Conservation (phyloP, 1,284 basidiomycete species). For the Leccinum huronense region DNA sequence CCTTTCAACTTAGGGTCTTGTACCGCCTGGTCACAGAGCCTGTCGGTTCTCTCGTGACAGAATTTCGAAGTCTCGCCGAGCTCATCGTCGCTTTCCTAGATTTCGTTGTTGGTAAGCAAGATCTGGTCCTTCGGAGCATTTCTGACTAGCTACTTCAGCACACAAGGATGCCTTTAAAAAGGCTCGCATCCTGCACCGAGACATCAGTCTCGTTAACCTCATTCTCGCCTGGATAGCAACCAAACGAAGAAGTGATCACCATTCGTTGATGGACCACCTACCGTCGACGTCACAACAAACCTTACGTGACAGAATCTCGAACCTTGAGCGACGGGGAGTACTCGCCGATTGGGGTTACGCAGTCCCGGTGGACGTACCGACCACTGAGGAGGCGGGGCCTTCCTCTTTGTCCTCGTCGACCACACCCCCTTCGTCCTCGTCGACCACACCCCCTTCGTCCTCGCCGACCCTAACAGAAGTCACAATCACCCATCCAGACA, state of each 20-base stretch:
- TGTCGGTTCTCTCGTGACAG: background rate
- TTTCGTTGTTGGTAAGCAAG: background rate
- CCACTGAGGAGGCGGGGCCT: background rate
- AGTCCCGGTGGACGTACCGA: background rate
- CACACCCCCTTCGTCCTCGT: background rate
- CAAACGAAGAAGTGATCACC: background rate
- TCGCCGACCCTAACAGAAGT: too few species aligned
- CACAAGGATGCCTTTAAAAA: background rate
- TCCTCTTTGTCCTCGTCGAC: too few species aligned
- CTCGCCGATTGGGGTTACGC: background rate
- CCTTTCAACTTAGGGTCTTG: background rate
- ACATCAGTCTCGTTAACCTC: conserved; percentile 1
- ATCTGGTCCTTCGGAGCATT: background rate
- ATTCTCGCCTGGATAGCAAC: background rate
- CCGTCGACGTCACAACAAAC: background rate
- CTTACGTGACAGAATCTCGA: background rate
- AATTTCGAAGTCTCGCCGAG: background rate
- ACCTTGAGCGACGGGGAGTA: background rate
- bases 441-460: too few species aligned
- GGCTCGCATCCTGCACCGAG: background rate
- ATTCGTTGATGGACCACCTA: background rate
- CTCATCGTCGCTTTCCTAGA: background rate
- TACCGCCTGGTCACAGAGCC: background rate
- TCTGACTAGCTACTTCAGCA: background rate
- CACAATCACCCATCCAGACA: too few species aligned